These are phyloP conservation scores for Fusarium sp. DNA, from an alignment of 2,329 filamentous ascomycete species.

Conservation along the genomic window DNA sequence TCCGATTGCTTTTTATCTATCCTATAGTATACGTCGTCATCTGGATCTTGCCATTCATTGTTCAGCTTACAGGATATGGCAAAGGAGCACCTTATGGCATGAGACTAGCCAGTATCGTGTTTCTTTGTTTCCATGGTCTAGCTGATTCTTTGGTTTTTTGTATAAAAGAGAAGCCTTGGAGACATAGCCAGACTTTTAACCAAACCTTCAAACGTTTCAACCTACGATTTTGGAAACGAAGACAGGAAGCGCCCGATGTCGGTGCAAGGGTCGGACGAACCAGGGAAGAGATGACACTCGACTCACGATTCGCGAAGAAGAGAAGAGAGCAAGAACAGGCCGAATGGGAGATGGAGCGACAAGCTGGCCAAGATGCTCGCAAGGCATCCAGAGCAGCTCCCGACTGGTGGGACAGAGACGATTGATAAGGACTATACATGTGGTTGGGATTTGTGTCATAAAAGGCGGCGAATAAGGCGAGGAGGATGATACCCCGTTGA, in stretches of 20 bases:
- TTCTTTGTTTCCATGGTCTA: slow-evolving; percentile 72
- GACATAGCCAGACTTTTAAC: slow-evolving; percentile 33
- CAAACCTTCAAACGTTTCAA: slow-evolving; percentile 22
- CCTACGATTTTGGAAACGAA: slow-evolving; percentile 25
- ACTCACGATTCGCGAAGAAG: slow-evolving; percentile 60
- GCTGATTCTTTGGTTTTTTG: slow-evolving; percentile 76
- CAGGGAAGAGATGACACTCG: slow-evolving; percentile 63
- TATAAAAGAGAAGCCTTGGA: slow-evolving; percentile 77
- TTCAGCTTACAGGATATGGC: slow-evolving; percentile 62
- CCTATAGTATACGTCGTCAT: slow-evolving; percentile 77
- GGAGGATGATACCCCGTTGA: slow-evolving; percentile 37
- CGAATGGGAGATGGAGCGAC: slow-evolving; percentile 46
- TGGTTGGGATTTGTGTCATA: background rate
- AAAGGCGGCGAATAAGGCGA: background rate
- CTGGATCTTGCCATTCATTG: slow-evolving; percentile 78
- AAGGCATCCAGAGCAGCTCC: slow-evolving; percentile 24
- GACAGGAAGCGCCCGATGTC: slow-evolving; percentile 9
- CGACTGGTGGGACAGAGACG: slow-evolving; percentile 49
- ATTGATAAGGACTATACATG: slow-evolving; percentile 1
- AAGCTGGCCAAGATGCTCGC: background rate
- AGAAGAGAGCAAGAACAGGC: slow-evolving; percentile 61
- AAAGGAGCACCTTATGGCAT: slow-evolving; percentile 65
- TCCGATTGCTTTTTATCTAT: slow-evolving; percentile 80
- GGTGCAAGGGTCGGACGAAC: slow-evolving; percentile 55
- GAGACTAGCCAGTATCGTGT: slow-evolving; percentile 65